These are phyloP conservation scores for Eleusine indica DNA, from an alignment of 176 grass and related monocot genomes.

Conservation along the genomic window DNA sequence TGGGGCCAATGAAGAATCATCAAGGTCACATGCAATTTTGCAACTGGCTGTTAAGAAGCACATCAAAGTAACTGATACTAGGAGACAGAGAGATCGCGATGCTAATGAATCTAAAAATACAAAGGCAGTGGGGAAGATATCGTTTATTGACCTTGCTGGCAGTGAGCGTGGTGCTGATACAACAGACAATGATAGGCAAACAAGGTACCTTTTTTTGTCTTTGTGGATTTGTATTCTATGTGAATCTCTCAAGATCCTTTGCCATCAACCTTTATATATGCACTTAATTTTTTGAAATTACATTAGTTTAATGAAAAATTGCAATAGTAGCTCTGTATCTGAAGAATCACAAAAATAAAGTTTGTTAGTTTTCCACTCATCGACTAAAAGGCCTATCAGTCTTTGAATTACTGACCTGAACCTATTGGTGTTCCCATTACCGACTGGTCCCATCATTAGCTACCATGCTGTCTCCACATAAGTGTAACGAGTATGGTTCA, in stretches of 20 bases:
- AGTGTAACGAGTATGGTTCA: too few relatives aligned
- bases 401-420: too few relatives aligned
- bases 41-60: constrained; percentile 97
- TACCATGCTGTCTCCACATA: too few relatives aligned
- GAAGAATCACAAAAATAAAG: too few relatives aligned
- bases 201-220: constrained; percentile 51
- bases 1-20: constrained; percentile 98
- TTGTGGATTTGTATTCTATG: constrained; percentile 1
- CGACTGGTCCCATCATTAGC: too few relatives aligned
- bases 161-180: constrained; percentile 99
- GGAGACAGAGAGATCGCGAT: constrained; percentile 77
- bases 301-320: too few relatives aligned
- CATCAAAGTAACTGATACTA: constrained; percentile 59
- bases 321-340: too few relatives aligned
- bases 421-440: too few relatives aligned
- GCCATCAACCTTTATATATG: too few relatives aligned
- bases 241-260: constrained; percentile 23
- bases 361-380: too few relatives aligned
- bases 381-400: too few relatives aligned
- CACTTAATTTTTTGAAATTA: too few relatives aligned
- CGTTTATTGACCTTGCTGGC: constrained; percentile 98
- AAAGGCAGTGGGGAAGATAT: constrained; percentile 91
- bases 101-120: constrained; percentile 79
- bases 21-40: constrained; percentile 95
- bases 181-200: constrained; percentile 94